Evolutionary conservation across 495 filamentous ascomycete species (phyloP).

Genomic region (Elasticomyces elasticus): DNA sequence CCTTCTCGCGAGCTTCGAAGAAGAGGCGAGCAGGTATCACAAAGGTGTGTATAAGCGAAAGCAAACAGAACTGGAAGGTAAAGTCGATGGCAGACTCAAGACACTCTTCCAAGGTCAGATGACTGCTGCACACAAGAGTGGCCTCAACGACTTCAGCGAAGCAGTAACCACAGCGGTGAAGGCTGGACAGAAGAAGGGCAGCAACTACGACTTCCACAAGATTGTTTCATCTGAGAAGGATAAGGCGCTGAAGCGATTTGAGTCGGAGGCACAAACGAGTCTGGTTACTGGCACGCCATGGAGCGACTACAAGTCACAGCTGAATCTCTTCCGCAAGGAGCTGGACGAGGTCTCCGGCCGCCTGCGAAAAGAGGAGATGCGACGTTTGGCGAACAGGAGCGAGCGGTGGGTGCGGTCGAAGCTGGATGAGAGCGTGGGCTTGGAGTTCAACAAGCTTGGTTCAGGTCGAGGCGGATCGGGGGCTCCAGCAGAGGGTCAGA

Average conservation of each 20-base stretch:
- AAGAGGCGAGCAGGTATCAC: slow-evolving; percentile 85
- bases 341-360: slow-evolving; percentile 73
- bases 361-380: slow-evolving; percentile 88
- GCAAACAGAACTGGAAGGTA: slow-evolving; percentile 69
- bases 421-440: slow-evolving; percentile 73
- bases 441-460: slow-evolving; percentile 91
- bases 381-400: slow-evolving; percentile 75
- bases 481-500: slow-evolving; percentile 66
- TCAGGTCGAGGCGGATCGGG: slow-evolving; percentile 71
- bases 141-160: slow-evolving; percentile 78
- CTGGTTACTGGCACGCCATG: slow-evolving; percentile 68
- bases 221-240: slow-evolving; percentile 80
- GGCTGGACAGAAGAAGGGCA: slow-evolving; percentile 79
- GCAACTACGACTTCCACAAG: slow-evolving; percentile 83
- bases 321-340: slow-evolving; percentile 60
- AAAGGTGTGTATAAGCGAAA: slow-evolving; percentile 87
- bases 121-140: slow-evolving; percentile 74
- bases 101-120: slow-evolving; percentile 79
- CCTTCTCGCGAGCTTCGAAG: slow-evolving; percentile 73
- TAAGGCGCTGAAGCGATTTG: slow-evolving; percentile 63
- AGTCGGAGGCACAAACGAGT: slow-evolving; percentile 61
- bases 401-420: slow-evolving; percentile 88
- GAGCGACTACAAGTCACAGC: slow-evolving; percentile 62
- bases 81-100: slow-evolving; percentile 79
- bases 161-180: slow-evolving; percentile 78